Conservation (phyloP, 2,329 filamentous ascomycete genomes). For the Diplocarpon rosae region DNA sequence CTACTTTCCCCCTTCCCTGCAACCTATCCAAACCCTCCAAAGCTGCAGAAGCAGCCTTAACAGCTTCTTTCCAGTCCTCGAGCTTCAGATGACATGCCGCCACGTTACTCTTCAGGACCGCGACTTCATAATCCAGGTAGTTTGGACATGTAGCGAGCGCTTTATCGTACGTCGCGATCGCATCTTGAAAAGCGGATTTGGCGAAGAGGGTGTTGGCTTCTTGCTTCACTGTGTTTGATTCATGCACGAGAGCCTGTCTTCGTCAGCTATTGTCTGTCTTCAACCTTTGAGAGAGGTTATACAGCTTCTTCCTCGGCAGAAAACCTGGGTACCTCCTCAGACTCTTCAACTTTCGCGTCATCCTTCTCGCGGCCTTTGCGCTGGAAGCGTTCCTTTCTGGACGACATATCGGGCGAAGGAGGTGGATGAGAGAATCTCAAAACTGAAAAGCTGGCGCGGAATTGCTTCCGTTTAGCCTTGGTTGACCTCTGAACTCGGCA, state of each 20-base stretch:
- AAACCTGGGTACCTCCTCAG: constrained; percentile 27
- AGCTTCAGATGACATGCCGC: constrained; percentile 81
- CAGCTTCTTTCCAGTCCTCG: constrained; percentile 73
- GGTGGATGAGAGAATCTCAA: no score
- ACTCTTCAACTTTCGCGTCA: constrained; percentile 7
- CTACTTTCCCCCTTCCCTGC: constrained; percentile 22
- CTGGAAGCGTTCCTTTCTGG: constrained; percentile 26
- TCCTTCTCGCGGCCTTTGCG: constrained; percentile 18
- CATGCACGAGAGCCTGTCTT: constrained; percentile 49
- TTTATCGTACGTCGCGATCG: constrained; percentile 72
- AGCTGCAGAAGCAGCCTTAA: constrained; percentile 61
- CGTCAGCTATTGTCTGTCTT: no score
- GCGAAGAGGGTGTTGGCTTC: constrained; percentile 74
- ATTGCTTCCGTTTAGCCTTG: no score
- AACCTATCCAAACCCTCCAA: constrained; percentile 62
- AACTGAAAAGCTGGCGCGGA: no score
- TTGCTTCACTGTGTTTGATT: constrained; percentile 63
- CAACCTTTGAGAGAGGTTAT: background rate
- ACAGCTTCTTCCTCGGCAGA: constrained; percentile 34
- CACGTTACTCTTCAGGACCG: constrained; percentile 80
- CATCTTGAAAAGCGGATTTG: constrained; percentile 59
- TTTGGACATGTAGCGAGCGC: constrained; percentile 69
- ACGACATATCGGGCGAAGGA: constrained; percentile 16
- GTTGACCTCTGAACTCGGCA: no score
- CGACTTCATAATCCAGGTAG: constrained; percentile 79